phyloP scores from a whole-genome alignment of 208 protist species.

The Crithidia mellificae region DNA sequence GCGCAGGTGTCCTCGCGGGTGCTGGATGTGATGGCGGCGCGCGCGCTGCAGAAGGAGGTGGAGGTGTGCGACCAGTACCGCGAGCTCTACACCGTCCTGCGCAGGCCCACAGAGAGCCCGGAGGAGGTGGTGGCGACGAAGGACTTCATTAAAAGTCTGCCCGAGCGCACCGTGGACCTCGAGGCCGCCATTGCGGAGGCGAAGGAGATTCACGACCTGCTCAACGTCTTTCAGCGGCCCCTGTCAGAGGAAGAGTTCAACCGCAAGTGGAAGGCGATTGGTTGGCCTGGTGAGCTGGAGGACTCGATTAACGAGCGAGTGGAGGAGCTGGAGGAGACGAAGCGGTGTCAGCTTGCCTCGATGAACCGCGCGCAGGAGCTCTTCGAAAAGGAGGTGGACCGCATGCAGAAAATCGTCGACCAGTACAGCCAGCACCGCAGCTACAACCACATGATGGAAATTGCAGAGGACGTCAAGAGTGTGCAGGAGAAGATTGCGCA shows the following conservation, averaged over 20 bases:
- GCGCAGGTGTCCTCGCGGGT: constrained; percentile 53
- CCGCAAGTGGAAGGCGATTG: constrained; percentile 90
- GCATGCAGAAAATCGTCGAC: constrained; percentile 73
- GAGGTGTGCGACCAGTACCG: constrained; percentile 69
- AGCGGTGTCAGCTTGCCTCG: constrained; percentile 82
- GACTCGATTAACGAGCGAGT: constrained; percentile 90
- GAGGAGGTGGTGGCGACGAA: constrained; percentile 89
- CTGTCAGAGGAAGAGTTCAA: constrained; percentile 94
- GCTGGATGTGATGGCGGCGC: constrained; percentile 76
- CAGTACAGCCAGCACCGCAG: constrained; percentile 91
- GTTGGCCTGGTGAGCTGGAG: constrained; percentile 89
- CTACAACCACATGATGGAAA: constrained; percentile 81
- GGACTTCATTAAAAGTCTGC: constrained; percentile 90
- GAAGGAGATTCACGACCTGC: constrained; percentile 79
- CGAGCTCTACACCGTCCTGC: constrained; percentile 64
- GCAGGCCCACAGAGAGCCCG: constrained; percentile 76
- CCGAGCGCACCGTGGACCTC: constrained; percentile 86
- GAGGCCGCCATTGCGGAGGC: constrained; percentile 74
- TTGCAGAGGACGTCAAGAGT: constrained; percentile 86
- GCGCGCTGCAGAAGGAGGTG: constrained; percentile 71
- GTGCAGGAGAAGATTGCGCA: constrained; percentile 88
- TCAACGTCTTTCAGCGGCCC: constrained; percentile 91
- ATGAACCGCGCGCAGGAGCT: constrained; percentile 86
- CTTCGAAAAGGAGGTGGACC: constrained; percentile 79
- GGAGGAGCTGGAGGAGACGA: constrained; percentile 92